Percentiles rank a stretch among this genome's conserved stretches.
These are phyloP conservation scores for Beauveria sp. DNA, from an alignment of 2,329 filamentous ascomycete genomes.

Conservation along the genomic window DNA sequence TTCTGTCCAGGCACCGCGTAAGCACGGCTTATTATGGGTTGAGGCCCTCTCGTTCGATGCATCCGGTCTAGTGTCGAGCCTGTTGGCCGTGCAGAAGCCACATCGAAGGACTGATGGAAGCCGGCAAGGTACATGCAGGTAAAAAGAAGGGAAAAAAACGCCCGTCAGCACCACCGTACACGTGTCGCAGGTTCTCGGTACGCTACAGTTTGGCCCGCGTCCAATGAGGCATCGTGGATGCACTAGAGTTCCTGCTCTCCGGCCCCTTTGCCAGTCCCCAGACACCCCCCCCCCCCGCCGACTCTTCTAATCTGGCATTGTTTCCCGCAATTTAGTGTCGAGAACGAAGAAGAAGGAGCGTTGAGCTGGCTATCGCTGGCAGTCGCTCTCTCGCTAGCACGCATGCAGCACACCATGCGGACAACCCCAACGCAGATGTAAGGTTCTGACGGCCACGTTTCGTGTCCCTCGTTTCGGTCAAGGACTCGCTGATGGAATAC, in stretches of 20 bases:
- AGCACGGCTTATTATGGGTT: constrained; percentile 1
- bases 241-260: neutral
- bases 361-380: constrained; percentile 1
- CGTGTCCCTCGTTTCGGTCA: neutral
- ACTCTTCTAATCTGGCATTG: constrained; percentile 5
- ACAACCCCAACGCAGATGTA: neutral
- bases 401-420: neutral
- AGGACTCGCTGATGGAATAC: neutral
- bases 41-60: neutral
- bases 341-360: neutral
- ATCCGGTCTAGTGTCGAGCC: neutral
- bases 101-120: neutral
- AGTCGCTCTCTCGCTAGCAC: neutral
- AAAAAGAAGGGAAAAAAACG: neutral
- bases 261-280: neutral
- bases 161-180: constrained; percentile 1
- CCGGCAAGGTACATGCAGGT: neutral
- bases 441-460: constrained; percentile 6
- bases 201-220: neutral
- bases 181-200: neutral
- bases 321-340: constrained; percentile 8
- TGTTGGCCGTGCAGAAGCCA: neutral
- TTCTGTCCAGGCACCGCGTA: neutral
- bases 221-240: neutral
- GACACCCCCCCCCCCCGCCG: neutral